Conservation (phyloP, 2,329 filamentous ascomycete species). For the Nemania sp. region DNA sequence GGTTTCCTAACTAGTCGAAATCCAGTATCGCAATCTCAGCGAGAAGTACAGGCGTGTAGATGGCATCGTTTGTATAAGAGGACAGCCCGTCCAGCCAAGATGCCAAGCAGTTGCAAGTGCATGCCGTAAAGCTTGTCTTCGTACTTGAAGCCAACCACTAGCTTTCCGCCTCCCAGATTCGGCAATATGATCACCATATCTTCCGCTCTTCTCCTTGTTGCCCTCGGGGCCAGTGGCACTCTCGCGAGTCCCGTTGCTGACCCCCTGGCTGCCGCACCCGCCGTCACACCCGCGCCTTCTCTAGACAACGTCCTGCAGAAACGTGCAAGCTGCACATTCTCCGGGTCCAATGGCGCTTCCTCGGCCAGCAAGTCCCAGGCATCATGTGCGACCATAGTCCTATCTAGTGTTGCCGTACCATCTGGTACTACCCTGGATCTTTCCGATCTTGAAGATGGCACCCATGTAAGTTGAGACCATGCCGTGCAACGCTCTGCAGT, state of each 20-base stretch:
- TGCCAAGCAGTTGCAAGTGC: not conserved
- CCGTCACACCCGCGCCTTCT: constrained; percentile 22
- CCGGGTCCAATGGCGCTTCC: constrained; percentile 55
- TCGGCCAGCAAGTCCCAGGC: constrained; percentile 61
- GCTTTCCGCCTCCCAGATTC: not conserved
- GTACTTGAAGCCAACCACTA: not conserved
- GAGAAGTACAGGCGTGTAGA: not conserved
- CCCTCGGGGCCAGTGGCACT: constrained; percentile 23
- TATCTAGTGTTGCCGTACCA: constrained; percentile 67
- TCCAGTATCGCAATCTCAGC: not conserved
- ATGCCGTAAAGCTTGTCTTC: constrained; percentile 19
- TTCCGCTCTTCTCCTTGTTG: constrained; percentile 26
- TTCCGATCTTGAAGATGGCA: constrained; percentile 63
- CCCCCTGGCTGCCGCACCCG: constrained; percentile 16
- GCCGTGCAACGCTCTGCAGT: not conserved
- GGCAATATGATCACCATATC: constrained; percentile 25
- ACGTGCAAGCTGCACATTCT: constrained; percentile 64
- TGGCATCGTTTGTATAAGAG: constrained; percentile 20
- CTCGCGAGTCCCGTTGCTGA: constrained; percentile 24
- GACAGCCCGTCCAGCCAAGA: constrained; percentile 15
- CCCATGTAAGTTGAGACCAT: constrained; percentile 52
- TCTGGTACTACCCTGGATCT: constrained; percentile 70
- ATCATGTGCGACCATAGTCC: constrained; percentile 65
- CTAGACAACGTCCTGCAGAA: constrained; percentile 26
- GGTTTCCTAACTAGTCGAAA: not conserved